Evolutionary conservation across 2,329 filamentous ascomycete genomes (phyloP).

Genomic region (Fusarium goolgardi): DNA sequence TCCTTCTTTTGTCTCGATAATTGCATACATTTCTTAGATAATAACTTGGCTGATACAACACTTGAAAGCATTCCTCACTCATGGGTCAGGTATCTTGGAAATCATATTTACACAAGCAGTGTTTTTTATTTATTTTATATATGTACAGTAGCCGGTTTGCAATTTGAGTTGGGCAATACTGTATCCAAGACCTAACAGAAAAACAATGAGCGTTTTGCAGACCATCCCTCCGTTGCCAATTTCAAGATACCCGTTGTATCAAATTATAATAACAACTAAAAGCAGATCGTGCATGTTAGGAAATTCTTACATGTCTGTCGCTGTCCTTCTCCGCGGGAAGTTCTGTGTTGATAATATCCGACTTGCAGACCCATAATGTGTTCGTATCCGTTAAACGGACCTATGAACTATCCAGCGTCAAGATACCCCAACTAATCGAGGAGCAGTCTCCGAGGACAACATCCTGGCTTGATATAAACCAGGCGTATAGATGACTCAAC

Average conservation of each 20-base stretch:
- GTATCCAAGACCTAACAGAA: neutral
- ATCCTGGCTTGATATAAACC: too few relatives aligned
- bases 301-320: neutral
- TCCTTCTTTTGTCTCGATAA: conserved; percentile 6
- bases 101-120: neutral
- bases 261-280: neutral
- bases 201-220: neutral
- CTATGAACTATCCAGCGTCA: too few relatives aligned
- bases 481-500: neutral
- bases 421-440: neutral
- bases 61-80: neutral
- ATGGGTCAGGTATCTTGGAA: neutral
- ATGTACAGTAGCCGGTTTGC: neutral
- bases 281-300: neutral
- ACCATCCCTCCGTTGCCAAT: neutral
- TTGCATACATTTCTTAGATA: conserved; percentile 1
- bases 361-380: too few relatives aligned
- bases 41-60: neutral
- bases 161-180: neutral
- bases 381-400: too few relatives aligned
- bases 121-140: neutral
- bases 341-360: neutral
- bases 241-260: neutral
- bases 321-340: neutral
- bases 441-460: neutral